phyloP scores from a whole-genome alignment of 78 protist species.

The Planoprotostelium fungivorum region DNA sequence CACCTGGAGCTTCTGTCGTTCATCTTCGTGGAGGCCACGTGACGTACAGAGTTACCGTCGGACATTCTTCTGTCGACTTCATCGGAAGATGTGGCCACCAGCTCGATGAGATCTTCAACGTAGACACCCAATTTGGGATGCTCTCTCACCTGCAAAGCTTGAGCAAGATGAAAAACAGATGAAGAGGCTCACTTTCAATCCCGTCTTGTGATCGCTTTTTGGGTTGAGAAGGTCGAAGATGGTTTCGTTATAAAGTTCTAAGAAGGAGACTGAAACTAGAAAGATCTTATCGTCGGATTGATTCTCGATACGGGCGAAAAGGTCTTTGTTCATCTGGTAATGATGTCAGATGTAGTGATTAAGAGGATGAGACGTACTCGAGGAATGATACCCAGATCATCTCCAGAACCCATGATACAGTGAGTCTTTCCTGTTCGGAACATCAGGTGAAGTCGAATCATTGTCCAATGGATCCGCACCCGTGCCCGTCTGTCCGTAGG shows the following conservation, averaged over 20 bases:
- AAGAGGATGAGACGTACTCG: slow-evolving; percentile 8
- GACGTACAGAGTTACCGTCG: slow-evolving; percentile 43
- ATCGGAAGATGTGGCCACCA: background rate
- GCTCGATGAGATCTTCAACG: background rate
- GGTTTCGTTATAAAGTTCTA: slow-evolving; percentile 66
- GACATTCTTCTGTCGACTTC: background rate
- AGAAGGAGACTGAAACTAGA: slow-evolving; percentile 3
- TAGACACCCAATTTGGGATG: slow-evolving; percentile 24
- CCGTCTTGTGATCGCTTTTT: slow-evolving; percentile 25
- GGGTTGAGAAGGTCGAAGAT: slow-evolving; percentile 49
- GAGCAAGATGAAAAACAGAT: no score
- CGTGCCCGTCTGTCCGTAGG: slow-evolving; percentile 57
- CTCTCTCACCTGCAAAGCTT: slow-evolving; percentile 38
- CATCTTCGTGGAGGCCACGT: slow-evolving; percentile 50
- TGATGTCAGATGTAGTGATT: slow-evolving; percentile 13
- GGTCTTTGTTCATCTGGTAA: background rate
- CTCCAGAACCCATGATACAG: background rate
- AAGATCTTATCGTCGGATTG: slow-evolving; percentile 7
- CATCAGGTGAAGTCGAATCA: no score
- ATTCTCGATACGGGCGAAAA: background rate
- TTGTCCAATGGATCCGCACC: background rate
- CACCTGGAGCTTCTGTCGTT: slow-evolving; percentile 41
- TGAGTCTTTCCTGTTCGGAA: background rate
- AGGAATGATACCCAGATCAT: slow-evolving; percentile 22
- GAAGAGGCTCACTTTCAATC: background rate